Conservation (phyloP, 164 flowering plant species). For the Platanus orientalis region DNA sequence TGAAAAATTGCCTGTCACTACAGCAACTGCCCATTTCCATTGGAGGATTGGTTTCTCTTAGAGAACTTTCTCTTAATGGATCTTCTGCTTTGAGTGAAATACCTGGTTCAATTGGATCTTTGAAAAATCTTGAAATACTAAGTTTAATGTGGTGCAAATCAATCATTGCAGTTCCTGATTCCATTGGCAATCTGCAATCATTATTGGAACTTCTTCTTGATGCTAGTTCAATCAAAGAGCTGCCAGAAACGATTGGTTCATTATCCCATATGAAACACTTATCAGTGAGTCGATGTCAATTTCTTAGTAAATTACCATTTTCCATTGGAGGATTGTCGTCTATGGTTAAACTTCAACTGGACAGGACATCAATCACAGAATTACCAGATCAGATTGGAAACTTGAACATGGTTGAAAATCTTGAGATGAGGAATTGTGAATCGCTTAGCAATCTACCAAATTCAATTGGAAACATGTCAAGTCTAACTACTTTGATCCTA, state of each 20-base stretch:
- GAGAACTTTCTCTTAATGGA: conserved; percentile 22
- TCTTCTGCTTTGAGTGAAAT: conserved; percentile 24
- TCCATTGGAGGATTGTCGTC: conserved; percentile 36
- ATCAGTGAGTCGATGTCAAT: conserved; percentile 20
- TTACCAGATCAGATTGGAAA: conserved; percentile 36
- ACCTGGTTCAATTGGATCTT: conserved; percentile 33
- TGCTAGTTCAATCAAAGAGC: conserved; percentile 21
- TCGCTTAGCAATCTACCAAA: conserved; percentile 26
- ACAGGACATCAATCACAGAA: conserved; percentile 17
- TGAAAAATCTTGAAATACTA: conserved; percentile 36
- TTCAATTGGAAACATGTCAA: conserved; percentile 24
- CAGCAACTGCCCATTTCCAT: conserved; percentile 27
- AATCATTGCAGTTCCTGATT: conserved; percentile 30
- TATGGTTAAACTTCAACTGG: conserved; percentile 23
- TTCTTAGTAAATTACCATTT: conserved; percentile 26
- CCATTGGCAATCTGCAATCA: conserved; percentile 32
- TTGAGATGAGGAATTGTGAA: conserved; percentile 27
- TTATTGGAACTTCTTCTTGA: conserved; percentile 18
- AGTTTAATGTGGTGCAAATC: conserved; percentile 29
- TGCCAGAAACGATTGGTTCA: conserved; percentile 36
- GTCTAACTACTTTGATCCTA: conserved; percentile 20
- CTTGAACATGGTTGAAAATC: conserved; percentile 29
- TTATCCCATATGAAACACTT: conserved; percentile 29
- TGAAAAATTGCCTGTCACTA: conserved; percentile 24
- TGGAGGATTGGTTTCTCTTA: conserved; percentile 28